Percentiles rank a stretch among this genome's conserved stretches.
phyloP scores from a whole-genome alignment of 2,329 filamentous ascomycete species.

The Pseudogymnoascus sp. region DNA sequence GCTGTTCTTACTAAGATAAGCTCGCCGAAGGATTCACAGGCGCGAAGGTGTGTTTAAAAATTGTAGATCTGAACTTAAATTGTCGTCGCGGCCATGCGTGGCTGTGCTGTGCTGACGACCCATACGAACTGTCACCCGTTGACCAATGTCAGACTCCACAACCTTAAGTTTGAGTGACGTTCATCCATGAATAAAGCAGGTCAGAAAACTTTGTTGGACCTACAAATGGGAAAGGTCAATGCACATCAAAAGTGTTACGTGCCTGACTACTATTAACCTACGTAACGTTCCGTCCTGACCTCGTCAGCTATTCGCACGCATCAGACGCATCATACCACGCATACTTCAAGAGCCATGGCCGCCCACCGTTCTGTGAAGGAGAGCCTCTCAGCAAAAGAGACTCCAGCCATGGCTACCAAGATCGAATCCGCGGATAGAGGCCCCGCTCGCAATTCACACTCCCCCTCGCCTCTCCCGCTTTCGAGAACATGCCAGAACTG shows the following conservation, averaged over 20 bases:
- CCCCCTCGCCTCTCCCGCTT: not conserved
- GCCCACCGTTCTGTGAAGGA: not conserved
- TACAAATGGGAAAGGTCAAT: not conserved
- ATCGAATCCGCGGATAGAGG: not conserved
- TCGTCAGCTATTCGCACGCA: not conserved
- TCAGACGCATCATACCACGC: not conserved
- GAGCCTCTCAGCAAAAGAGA: not conserved
- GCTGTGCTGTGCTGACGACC: not conserved
- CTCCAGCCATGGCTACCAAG: not conserved
- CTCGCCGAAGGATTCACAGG: not conserved
- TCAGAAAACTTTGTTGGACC: not conserved
- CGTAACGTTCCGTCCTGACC: not conserved
- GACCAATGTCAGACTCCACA: not conserved
- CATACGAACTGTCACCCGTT: not conserved
- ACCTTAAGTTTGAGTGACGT: not conserved
- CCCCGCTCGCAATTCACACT: not conserved
- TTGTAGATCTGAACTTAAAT: not conserved
- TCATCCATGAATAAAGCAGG: not conserved
- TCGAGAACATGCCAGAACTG: slow-evolving; percentile 1
- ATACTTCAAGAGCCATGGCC: not conserved
- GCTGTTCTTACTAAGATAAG: not conserved
- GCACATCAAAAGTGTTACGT: not conserved
- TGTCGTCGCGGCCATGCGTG: not conserved
- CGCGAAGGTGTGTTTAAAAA: not conserved
- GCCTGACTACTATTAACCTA: not conserved